Base-by-base conservation (phyloP, 179 eudicot species). In the Pouteria campechiana region DNA sequence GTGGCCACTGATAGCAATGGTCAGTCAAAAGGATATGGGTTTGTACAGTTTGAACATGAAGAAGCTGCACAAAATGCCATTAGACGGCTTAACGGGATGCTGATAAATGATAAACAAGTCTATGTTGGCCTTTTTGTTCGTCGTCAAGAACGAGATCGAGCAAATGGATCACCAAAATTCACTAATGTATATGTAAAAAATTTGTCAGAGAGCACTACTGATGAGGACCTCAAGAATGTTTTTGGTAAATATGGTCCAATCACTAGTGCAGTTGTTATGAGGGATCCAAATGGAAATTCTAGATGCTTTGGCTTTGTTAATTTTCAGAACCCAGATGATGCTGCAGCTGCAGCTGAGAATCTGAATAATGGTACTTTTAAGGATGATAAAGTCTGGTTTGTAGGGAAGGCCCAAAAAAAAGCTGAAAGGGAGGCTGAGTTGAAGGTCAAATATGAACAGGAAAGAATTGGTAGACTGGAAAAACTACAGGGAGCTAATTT, bases 121-220 rank as follows among this genome's bases (percentile, higher is more conserved):
- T 81, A 56, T 63, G 82, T 78, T 8, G 85, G 77, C 7, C 41
- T 28, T 46, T 74, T 68, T 56, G 36, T 74, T 25, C 70, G 73
- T n/a, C 66, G 47, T 9, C 63, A 61, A 7, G 79, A 77, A 31
- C 57, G 82, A 52, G 25, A 32, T 22, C 32, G 18, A 32, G 34
- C 27, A 2, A 58, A 60, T 60, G 67, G 49, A 20, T 51, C 62
- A 0, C 54, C 67, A 5, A 76, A 60, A 16, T 76, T 76, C 51
- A 76, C 78, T 2, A 80, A 80, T 46, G 57, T 80, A 21, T 80
- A 64, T 46, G 81, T 77, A 52, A 81, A 81, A 9, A 71, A 76
- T 30, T 39, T 80, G 4, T 39, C 68, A 2, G 72, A 76, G 30
- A 41, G 17, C 3, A 41, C 39, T 13, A 61, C 59, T 9, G 70